Base-by-base conservation (phyloP, 2,329 filamentous ascomycete species). In the Aspergillus japonicus region DNA sequence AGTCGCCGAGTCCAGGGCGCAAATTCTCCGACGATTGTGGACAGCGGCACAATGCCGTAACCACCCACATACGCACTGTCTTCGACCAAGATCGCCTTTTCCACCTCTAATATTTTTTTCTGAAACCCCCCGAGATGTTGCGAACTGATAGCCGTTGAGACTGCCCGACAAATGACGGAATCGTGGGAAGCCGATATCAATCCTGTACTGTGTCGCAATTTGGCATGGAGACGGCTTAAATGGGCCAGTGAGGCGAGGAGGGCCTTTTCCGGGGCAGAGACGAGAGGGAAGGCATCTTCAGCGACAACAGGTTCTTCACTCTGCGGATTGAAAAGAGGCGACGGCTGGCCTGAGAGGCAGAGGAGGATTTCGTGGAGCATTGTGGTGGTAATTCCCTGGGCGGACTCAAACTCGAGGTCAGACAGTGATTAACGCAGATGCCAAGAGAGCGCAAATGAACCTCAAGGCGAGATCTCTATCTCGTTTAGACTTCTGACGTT, bases 281-380 rank as follows among this genome's bases (percentile, higher is more conserved):
- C 78, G 55, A 85, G 75, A 29, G 80, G 75, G 61, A 81, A 78
- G 62, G 79, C 74, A 64, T 78, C 67, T 61, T 75, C 73, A 76
- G 89, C 75, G 71, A 83, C 73, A 68, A 80, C 74, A 69, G 76
- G 71, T 79, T 73, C 65, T 79, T 80, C 69, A 68, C 81, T 76
- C 69, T 77, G 71, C 68, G 77, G 65, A 74, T 85, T 84, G 80
- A 97, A 90, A 73, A 98, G 86, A 67, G 92, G 89, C 65, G 94
- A 97, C 65, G 91, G 89, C 79, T 98, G 91, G 67, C 95, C 94
- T 70, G 93, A 96, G 77, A 98, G 88, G 76, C 93, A 94, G 77
- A 99, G 89, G 77, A 98, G 87, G 80, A 99, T 92, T 83, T 99
- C 95, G 85, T 98, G 95, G 76, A 99, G 90, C 95, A 99, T 99